Evolutionary conservation across 1,284 basidiomycete species (phyloP), one percentile per base, ranked within the genome.

Genomic region (Trametes versicolor): DNA sequence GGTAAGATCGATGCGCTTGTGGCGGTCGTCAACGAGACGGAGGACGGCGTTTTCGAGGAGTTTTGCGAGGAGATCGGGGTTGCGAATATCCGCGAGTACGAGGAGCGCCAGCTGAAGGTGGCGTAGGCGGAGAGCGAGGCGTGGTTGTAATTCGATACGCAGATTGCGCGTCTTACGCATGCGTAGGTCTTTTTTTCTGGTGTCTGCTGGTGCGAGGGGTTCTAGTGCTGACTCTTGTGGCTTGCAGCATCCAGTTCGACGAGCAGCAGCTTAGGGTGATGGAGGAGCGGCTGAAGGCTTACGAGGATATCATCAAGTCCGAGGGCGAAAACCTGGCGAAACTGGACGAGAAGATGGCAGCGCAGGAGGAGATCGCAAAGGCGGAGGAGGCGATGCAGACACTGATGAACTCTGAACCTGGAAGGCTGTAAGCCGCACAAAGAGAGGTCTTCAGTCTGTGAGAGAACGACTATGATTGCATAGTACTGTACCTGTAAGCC

Each of bases 61-160:
- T 99, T 99, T 81, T 99, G 97, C 77, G 76, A 78, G 41, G 85
- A 88, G 62, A 96, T 99, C 71, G 87, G 90, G 6, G 92, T 98
- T 9, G 77, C 80, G 37, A 90, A 92, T 79, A 97, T 99, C 67
- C 90, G 97, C 49, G 95, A 98, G 68, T 99, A 98, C 76, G 97
- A 99, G 78, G 92, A 95, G 75, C 88, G 93, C 21, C 96, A 98
- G 74, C 83, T 99, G 36, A 94, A 92, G 75, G 85, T 94, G 25
- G 94, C 94, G 0, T 89, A 95, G 75, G 91, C 94, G 71, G 95
- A 96, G 77, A 93, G 87, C 73, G 94, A 94, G 70, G 94, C 94
- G 2, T 83, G 94, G 62, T 80, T 97, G 69, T 86, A 92, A 59
- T 98, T 90, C 74, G 91, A 96, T 66, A 92, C 91, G 13, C 96